Conservation (phyloP, 768 basidiomycete genomes). For the Lactifluus rugatus region DNA sequence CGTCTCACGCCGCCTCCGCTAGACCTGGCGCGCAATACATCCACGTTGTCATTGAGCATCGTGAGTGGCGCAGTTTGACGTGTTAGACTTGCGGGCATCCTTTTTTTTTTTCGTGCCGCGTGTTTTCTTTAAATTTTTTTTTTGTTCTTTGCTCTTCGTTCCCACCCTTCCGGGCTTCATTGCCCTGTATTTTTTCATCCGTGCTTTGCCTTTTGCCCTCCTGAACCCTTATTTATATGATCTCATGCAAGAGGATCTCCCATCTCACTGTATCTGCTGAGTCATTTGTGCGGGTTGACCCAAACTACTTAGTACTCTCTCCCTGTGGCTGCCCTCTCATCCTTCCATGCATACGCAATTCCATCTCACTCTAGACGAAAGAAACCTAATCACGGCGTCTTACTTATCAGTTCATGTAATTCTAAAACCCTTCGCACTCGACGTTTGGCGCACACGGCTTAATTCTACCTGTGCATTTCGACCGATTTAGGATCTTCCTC, state of each 20-base stretch:
- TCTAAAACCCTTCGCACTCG: background rate
- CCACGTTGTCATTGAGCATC: constrained; percentile 19
- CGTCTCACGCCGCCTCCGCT: constrained; percentile 5
- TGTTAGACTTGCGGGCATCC: background rate
- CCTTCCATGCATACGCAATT: background rate
- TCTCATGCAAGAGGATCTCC: background rate
- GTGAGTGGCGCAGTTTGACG: constrained; percentile 14
- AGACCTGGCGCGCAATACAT: constrained; percentile 16
- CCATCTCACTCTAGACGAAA: background rate
- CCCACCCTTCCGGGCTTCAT: too few species aligned
- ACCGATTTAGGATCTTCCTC: too few species aligned
- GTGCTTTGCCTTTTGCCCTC: background rate
- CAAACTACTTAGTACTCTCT: background rate
- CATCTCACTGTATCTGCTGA: constrained; percentile 14
- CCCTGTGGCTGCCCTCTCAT: background rate
- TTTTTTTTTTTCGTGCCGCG: background rate
- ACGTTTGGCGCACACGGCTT: background rate
- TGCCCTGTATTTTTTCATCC: background rate
- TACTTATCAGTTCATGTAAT: constrained; percentile 12
- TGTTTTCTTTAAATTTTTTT: too few species aligned
- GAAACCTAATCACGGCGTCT: background rate
- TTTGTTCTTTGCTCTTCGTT: background rate
- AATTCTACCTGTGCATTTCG: background rate
- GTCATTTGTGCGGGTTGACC: background rate
- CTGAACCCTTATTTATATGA: background rate